Conservation (phyloP, 345 rosid species). For the Raphanus sativus region DNA sequence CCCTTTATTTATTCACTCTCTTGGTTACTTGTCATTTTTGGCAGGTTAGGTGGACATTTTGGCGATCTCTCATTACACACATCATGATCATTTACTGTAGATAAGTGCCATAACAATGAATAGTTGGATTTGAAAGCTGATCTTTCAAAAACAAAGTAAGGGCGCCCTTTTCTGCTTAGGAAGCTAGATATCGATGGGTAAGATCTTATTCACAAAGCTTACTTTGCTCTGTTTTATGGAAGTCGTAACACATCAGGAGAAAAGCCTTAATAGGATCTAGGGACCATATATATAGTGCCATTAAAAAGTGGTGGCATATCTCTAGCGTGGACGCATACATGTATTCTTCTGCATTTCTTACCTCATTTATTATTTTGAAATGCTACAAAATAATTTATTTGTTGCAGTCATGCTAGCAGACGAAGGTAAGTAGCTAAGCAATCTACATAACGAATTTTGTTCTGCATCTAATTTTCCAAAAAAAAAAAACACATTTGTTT, state of each 20-base stretch:
- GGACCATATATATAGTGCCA: not conserved
- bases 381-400: not conserved
- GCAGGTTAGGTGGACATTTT: constrained; percentile 76
- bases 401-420: constrained; percentile 53
- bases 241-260: constrained; percentile 7
- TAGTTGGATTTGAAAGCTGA: constrained; percentile 55
- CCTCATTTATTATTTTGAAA: not conserved
- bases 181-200: constrained; percentile 80
- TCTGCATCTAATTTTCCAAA: too few relatives aligned
- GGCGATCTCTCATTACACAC: constrained; percentile 67
- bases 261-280: not conserved
- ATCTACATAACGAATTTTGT: too few relatives aligned
- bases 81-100: constrained; percentile 79
- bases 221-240: not conserved
- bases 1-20: not conserved
- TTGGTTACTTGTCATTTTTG: not conserved
- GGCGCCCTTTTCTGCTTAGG: constrained; percentile 74
- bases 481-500: too few relatives aligned
- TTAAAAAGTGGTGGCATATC: not conserved
- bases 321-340: not conserved
- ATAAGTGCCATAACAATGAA: constrained; percentile 70
- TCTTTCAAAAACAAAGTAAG: constrained; percentile 74
- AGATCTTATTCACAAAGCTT: constrained; percentile 34
- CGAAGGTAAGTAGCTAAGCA: too few relatives aligned
- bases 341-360: not conserved